These are phyloP conservation scores for Auricularia heimuer DNA, from an alignment of 768 basidiomycete species.

Conservation along the genomic window DNA sequence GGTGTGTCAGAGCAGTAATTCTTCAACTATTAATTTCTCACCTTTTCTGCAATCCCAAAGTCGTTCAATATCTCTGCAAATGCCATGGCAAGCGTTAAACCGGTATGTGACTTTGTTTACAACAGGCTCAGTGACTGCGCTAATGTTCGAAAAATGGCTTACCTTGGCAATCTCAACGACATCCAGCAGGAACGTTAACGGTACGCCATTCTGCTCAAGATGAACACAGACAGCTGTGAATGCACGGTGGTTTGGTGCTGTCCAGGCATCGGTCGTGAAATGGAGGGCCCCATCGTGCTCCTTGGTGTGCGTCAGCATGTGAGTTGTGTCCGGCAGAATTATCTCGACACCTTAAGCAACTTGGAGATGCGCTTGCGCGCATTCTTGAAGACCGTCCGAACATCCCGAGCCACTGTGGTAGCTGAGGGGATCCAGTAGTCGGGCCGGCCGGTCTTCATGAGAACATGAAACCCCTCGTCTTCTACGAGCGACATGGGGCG, in stretches of 20 bases:
- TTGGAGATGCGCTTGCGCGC: conserved; percentile 17
- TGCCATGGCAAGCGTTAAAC: too few species aligned
- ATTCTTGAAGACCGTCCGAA: conserved; percentile 20
- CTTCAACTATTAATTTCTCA: too few species aligned
- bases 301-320: conserved; percentile 10
- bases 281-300: conserved; percentile 21
- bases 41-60: too few species aligned
- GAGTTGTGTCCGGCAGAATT: too few species aligned
- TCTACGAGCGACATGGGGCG: neutral
- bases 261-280: conserved; percentile 30
- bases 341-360: conserved; percentile 18
- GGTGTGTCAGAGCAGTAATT: too few species aligned
- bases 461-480: neutral
- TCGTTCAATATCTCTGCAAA: too few species aligned
- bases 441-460: conserved; percentile 19
- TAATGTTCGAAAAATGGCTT: too few species aligned
- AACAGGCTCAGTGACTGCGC: too few species aligned
- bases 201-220: conserved; percentile 21
- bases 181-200: conserved; percentile 20
- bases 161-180: too few species aligned
- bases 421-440: conserved; percentile 26
- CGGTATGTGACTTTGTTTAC: too few species aligned
- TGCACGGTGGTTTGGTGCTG: conserved; percentile 25
- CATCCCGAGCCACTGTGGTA: conserved; percentile 24
- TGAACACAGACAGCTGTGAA: conserved; percentile 25